phyloP scores from a whole-genome alignment of 2,329 filamentous ascomycete genomes.

The Colletotrichum liriopes region DNA sequence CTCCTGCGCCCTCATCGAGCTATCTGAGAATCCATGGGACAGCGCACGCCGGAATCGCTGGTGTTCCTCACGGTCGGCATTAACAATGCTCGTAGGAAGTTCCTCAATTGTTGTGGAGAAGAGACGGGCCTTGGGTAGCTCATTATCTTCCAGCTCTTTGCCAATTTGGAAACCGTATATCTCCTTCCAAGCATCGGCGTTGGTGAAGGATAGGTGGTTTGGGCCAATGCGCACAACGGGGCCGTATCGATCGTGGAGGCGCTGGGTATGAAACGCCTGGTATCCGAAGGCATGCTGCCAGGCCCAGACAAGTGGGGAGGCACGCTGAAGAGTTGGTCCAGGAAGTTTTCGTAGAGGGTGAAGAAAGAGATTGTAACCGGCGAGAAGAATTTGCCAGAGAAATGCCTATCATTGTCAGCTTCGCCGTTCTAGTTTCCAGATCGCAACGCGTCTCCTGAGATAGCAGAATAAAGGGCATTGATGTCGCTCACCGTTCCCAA shows the following conservation, averaged over 20 bases:
- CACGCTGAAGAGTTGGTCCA: constrained; percentile 46
- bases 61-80: constrained; percentile 43
- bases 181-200: constrained; percentile 55
- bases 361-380: constrained; percentile 51
- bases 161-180: constrained; percentile 53
- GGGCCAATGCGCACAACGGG: constrained; percentile 58
- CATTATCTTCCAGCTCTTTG: constrained; percentile 8
- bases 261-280: constrained; percentile 24
- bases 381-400: constrained; percentile 35
- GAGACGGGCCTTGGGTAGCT: constrained; percentile 20
- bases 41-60: constrained; percentile 46
- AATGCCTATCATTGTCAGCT: constrained; percentile 22
- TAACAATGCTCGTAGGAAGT: constrained; percentile 16
- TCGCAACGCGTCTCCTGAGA: too few species aligned
- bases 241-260: constrained; percentile 48
- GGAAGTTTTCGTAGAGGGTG: constrained; percentile 53
- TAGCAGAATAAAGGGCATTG: neutral
- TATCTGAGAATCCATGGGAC: constrained; percentile 50
- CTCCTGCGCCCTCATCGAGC: constrained; percentile 51
- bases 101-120: constrained; percentile 5
- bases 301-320: constrained; percentile 22
- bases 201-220: constrained; percentile 56
- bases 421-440: too few species aligned
- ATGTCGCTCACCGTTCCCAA: constrained; percentile 2
- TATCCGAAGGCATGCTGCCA: constrained; percentile 24